A percentile compares a stretch with the other conserved stretches of the same genome.
Conservation (phyloP, 1,284 basidiomycete genomes). For the Fomitopsis pinicola region DNA sequence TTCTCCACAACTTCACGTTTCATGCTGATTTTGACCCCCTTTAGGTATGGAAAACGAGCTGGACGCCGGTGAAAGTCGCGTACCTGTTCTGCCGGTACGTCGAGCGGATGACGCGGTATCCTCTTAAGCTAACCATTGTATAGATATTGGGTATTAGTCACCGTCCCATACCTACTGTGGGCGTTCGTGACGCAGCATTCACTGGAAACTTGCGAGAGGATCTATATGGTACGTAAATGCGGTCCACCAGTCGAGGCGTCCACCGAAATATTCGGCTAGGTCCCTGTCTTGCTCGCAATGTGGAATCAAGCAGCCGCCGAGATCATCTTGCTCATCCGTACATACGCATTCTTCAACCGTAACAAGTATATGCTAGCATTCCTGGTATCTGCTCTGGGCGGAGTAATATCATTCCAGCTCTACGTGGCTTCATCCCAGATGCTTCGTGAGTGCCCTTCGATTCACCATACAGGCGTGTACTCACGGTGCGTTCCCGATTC, state of each 20-base stretch:
- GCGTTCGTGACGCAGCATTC: conserved; percentile 67
- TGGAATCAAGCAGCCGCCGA: conserved; percentile 83
- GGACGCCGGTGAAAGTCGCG: conserved; percentile 76
- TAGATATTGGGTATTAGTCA: conserved; percentile 75
- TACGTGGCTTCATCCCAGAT: conserved; percentile 74
- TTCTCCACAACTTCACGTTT: neutral
- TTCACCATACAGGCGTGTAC: neutral
- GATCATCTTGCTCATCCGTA: conserved; percentile 73
- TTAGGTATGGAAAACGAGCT: conserved; percentile 75
- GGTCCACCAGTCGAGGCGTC: neutral
- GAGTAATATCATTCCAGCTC: conserved; percentile 72
- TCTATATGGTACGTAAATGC: conserved; percentile 50
- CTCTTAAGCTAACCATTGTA: conserved; percentile 5
- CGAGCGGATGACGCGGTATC: conserved; percentile 7
- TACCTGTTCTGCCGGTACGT: conserved; percentile 76
- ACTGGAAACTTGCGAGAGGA: conserved; percentile 53
- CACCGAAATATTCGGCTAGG: conserved; percentile 31
- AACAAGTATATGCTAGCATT: conserved; percentile 59
- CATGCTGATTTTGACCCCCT: conserved; percentile 5
- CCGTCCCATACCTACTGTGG: conserved; percentile 71
- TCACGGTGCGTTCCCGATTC: neutral
- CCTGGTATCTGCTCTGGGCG: conserved; percentile 58
- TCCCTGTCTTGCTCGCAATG: conserved; percentile 73
- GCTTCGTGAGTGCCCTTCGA: conserved; percentile 46
- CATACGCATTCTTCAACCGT: conserved; percentile 80